These are phyloP conservation scores for Xylaria polymorpha DNA, from an alignment of 2,329 filamentous ascomycete genomes.

Conservation along the genomic window DNA sequence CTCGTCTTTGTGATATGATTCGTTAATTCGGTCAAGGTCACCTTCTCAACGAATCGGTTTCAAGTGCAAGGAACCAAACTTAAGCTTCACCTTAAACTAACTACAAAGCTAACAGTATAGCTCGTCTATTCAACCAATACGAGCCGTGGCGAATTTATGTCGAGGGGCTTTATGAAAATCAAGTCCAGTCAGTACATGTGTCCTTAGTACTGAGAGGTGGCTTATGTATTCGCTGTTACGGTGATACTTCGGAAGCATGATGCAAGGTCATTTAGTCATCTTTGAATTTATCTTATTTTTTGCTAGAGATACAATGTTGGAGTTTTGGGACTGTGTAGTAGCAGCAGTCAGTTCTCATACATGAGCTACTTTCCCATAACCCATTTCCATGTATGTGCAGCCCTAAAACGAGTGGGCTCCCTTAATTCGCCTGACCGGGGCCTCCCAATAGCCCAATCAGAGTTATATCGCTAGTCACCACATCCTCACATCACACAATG, in stretches of 20 bases:
- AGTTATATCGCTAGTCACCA: constrained; percentile 31
- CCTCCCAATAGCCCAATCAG: constrained; percentile 36
- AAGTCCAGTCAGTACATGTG: no score
- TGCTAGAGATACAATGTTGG: constrained; percentile 47
- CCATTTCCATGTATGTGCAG: constrained; percentile 41
- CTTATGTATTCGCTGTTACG: not conserved
- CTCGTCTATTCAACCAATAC: not conserved
- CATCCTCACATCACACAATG: constrained; percentile 37
- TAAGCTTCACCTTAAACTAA: not conserved
- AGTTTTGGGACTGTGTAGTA: constrained; percentile 36
- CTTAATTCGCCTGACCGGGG: constrained; percentile 24
- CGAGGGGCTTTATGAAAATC: not conserved
- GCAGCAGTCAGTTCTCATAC: constrained; percentile 32
- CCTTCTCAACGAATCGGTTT: no score
- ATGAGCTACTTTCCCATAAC: constrained; percentile 41
- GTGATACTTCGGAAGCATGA: not conserved
- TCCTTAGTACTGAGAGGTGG: not conserved
- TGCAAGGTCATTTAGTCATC: constrained; percentile 36
- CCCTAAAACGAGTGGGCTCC: constrained; percentile 25
- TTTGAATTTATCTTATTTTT: constrained; percentile 35
- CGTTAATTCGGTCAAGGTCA: not conserved
- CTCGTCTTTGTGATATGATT: not conserved
- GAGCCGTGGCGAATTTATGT: not conserved
- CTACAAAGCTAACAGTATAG: not conserved
- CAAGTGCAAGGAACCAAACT: not conserved